phyloP scores from a whole-genome alignment of 2,329 filamentous ascomycete genomes.

The Calcarisporium arbuscula region DNA sequence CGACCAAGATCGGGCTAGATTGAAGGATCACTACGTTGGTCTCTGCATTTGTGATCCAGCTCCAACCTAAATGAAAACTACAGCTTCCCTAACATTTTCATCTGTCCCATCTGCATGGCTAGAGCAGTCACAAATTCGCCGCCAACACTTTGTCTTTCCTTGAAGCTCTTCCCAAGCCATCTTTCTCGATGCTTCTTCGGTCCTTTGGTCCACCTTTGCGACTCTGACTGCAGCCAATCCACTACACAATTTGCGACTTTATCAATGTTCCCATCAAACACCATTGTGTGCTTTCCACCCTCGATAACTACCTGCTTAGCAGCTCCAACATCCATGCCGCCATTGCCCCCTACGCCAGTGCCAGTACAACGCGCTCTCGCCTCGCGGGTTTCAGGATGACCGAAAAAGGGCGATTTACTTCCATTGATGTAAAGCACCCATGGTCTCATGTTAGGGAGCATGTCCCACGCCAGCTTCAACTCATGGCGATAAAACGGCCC shows the following conservation, averaged over 20 bases:
- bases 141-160: not conserved
- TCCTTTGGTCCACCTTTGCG: not conserved
- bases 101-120: not conserved
- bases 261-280: not conserved
- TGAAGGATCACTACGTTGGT: too few species aligned
- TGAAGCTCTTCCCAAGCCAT: not conserved
- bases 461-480: constrained; percentile 2
- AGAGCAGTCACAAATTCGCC: not conserved
- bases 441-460: constrained; percentile 2
- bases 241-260: not conserved
- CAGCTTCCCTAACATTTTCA: constrained; percentile 1
- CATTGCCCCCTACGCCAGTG: constrained; percentile 1
- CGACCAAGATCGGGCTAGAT: too few species aligned
- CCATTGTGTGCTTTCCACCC: constrained; percentile 1
- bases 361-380: not conserved
- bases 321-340: not conserved
- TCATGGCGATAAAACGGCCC: constrained; percentile 2
- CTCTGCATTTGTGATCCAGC: too few species aligned
- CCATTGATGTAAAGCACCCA: constrained; percentile 2
- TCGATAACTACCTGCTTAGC: constrained; percentile 2
- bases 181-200: not conserved
- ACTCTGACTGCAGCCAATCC: constrained; percentile 1
- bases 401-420: constrained; percentile 3
- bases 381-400: constrained; percentile 1
- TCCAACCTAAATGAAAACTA: too few species aligned